Evolutionary conservation across 2,329 filamentous ascomycete genomes (phyloP).

Genomic region (Calycina marina): DNA sequence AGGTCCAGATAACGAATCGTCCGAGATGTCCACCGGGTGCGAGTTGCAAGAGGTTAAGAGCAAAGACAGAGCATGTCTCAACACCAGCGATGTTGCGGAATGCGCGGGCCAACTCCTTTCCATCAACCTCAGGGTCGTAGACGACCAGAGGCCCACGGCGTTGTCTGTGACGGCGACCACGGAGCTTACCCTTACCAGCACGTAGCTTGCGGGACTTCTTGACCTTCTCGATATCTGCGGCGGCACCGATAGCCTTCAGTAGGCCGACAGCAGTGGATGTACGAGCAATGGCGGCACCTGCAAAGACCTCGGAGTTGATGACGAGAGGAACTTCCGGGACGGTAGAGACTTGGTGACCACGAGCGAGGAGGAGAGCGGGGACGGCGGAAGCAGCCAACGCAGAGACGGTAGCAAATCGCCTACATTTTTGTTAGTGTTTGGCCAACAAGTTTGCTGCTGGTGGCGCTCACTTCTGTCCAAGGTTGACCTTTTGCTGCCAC

Average conservation of each 20-base stretch:
- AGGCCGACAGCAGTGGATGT: slow-evolving; percentile 77
- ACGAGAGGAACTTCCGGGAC: slow-evolving; percentile 96
- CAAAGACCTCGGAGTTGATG: slow-evolving; percentile 80
- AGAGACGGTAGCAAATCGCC: slow-evolving; percentile 95
- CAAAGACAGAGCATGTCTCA: slow-evolving; percentile 86
- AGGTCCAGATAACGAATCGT: slow-evolving; percentile 98
- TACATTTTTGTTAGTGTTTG: slow-evolving; percentile 25
- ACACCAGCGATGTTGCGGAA: slow-evolving; percentile 99
- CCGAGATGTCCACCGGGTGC: slow-evolving; percentile 97
- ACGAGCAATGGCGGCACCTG: slow-evolving; percentile 66
- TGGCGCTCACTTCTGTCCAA: slow-evolving; percentile 70
- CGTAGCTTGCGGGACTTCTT: slow-evolving; percentile 93
- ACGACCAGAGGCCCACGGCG: slow-evolving; percentile 95
- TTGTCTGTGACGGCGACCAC: slow-evolving; percentile 92
- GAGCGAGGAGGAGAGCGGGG: slow-evolving; percentile 86
- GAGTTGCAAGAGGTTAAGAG: slow-evolving; percentile 97
- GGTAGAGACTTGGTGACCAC: slow-evolving; percentile 85
- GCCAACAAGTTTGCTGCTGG: slow-evolving; percentile 8
- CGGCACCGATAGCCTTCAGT: slow-evolving; percentile 81
- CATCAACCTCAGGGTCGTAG: slow-evolving; percentile 91
- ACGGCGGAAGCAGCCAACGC: slow-evolving; percentile 93
- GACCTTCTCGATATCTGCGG: slow-evolving; percentile 86
- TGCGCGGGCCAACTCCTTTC: slow-evolving; percentile 81
- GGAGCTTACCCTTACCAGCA: slow-evolving; percentile 97
- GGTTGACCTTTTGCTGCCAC: slow-evolving; percentile 99